A percentile compares a stretch with the other conserved stretches of the same genome.
Evolutionary conservation across 2,329 filamentous ascomycete species (phyloP).

Genomic region (Hymenoscyphus fraxineus): DNA sequence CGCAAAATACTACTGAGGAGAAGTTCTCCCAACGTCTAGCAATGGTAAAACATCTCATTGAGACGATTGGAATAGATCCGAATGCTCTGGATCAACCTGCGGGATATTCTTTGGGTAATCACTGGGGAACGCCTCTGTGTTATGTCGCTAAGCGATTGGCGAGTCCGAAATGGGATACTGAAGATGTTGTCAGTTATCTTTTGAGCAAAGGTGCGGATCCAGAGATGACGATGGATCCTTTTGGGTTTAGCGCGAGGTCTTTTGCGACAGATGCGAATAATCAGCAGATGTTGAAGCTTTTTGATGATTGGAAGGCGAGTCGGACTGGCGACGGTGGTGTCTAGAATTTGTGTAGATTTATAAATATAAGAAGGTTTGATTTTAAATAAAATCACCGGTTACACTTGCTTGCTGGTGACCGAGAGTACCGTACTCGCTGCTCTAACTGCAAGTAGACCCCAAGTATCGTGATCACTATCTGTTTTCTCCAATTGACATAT

Average conservation of each 20-base stretch:
- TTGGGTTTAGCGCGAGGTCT: background rate
- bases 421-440: too few species aligned
- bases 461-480: too few species aligned
- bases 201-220: background rate
- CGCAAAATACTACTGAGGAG: background rate
- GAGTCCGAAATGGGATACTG: background rate
- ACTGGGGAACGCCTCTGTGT: conserved; percentile 1
- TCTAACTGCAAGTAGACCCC: too few species aligned
- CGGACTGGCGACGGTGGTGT: background rate
- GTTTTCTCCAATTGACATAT: too few species aligned
- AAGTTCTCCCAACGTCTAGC: background rate
- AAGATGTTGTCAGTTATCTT: background rate
- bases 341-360: background rate
- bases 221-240: background rate
- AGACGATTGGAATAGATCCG: background rate
- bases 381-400: too few species aligned
- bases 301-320: background rate
- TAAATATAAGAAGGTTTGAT: too few species aligned
- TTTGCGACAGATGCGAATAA: background rate
- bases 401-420: too few species aligned
- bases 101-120: background rate
- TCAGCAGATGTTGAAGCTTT: background rate
- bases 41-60: background rate
- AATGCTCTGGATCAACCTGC: background rate
- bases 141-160: background rate